These are phyloP conservation scores for Hypoxylon sp. DNA, from an alignment of 2,329 filamentous ascomycete species.

Conservation along the genomic window DNA sequence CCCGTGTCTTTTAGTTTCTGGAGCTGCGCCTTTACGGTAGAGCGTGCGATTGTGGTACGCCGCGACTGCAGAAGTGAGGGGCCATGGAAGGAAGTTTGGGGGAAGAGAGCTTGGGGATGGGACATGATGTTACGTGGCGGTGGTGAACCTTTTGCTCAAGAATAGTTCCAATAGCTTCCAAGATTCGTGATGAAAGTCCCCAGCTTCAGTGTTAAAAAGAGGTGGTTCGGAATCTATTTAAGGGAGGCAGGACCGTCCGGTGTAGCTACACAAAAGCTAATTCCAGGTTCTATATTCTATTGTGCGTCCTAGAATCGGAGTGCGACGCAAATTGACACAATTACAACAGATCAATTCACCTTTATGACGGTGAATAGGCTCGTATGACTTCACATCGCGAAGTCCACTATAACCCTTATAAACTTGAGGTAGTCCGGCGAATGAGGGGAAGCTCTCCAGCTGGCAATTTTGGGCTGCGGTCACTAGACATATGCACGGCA, in stretches of 20 bases:
- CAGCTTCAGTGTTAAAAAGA: neutral
- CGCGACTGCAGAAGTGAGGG: conserved; percentile 56
- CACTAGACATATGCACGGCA: conserved; percentile 35
- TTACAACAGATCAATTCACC: conserved; percentile 6
- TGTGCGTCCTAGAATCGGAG: conserved; percentile 32
- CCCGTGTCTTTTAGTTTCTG: conserved; percentile 68
- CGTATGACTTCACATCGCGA: conserved; percentile 26
- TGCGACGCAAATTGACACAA: neutral
- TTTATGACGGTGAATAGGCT: conserved; percentile 6
- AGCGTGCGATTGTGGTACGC: conserved; percentile 53
- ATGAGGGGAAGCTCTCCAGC: conserved; percentile 32
- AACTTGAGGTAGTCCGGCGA: conserved; percentile 10
- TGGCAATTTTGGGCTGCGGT: conserved; percentile 4
- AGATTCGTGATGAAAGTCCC: neutral
- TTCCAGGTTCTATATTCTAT: neutral
- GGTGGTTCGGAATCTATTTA: conserved; percentile 10
- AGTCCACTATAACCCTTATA: conserved; percentile 23
- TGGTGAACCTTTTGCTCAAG: neutral
- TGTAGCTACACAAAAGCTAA: conserved; percentile 7
- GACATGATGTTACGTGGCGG: conserved; percentile 63
- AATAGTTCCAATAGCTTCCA: neutral
- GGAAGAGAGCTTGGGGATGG: conserved; percentile 57
- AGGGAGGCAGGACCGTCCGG: conserved; percentile 1
- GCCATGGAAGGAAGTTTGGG: conserved; percentile 56
- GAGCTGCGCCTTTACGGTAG: conserved; percentile 67